Conservation (phyloP, 106 monocot species). For the Dendrobium nobile region DNA sequence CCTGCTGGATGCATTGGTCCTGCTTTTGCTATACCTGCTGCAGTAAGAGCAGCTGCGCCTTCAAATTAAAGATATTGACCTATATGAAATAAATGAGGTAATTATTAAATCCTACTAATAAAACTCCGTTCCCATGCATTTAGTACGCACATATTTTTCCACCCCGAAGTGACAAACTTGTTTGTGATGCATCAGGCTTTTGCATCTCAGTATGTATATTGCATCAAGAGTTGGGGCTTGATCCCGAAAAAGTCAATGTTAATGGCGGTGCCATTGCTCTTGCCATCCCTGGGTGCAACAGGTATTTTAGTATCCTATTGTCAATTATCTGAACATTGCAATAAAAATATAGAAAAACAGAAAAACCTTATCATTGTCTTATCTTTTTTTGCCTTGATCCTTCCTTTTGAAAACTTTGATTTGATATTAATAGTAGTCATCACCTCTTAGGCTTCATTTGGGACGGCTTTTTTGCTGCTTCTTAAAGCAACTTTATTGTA, state of each 20-base stretch:
- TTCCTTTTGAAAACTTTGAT: not conserved
- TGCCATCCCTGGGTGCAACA: slow-evolving; percentile 78
- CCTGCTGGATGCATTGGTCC: slow-evolving; percentile 87
- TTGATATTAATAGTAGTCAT: not conserved
- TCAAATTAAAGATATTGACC: slow-evolving; percentile 67
- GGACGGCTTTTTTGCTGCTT: too few relatives aligned
- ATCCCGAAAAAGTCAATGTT: slow-evolving; percentile 70
- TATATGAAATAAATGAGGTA: slow-evolving; percentile 96
- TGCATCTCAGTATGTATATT: slow-evolving; percentile 79
- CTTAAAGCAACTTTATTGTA: too few relatives aligned
- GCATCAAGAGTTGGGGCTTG: slow-evolving; percentile 57
- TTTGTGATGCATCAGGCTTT: slow-evolving; percentile 41
- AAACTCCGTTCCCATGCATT: not conserved
- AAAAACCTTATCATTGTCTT: not conserved
- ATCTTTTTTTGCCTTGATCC: not conserved
- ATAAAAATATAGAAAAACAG: not conserved
- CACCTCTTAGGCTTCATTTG: not conserved
- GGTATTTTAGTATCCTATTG: slow-evolving; percentile 28
- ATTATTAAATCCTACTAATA: not conserved
- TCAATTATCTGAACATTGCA: not conserved
- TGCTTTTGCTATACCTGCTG: slow-evolving; percentile 82
- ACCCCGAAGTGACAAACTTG: not conserved
- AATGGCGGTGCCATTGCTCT: slow-evolving; percentile 83
- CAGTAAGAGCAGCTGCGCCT: slow-evolving; percentile 74
- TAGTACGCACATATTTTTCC: not conserved